These are phyloP conservation scores for Arthrobotrys iridis DNA, from an alignment of 2,329 filamentous ascomycete species.

Conservation along the genomic window DNA sequence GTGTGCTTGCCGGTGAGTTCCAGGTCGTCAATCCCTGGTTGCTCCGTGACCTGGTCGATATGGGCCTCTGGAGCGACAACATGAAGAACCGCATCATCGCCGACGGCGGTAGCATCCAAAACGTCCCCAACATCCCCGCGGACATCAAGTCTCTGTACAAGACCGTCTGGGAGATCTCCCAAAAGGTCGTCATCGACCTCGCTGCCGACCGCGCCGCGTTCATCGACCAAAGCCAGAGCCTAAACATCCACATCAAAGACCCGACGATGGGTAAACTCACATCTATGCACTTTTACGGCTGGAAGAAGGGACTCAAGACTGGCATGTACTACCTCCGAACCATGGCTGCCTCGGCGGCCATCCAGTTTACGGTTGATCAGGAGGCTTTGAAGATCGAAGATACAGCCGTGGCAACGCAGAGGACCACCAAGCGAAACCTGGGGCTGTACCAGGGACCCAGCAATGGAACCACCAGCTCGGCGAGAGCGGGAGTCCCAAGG, in stretches of 20 bases:
- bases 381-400: slow-evolving; percentile 90
- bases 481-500: slow-evolving; percentile 60
- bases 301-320: slow-evolving; percentile 99
- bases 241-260: slow-evolving; percentile 99
- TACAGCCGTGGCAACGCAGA: slow-evolving; percentile 72
- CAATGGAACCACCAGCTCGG: slow-evolving; percentile 64
- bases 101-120: slow-evolving; percentile 93
- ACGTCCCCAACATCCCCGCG: slow-evolving; percentile 93
- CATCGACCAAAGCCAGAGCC: slow-evolving; percentile 98
- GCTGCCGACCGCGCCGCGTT: slow-evolving; percentile 94
- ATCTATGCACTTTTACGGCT: slow-evolving; percentile 98
- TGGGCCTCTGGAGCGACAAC: slow-evolving; percentile 97
- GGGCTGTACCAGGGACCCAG: slow-evolving; percentile 63
- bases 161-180: slow-evolving; percentile 99
- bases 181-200: slow-evolving; percentile 96
- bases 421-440: slow-evolving; percentile 75
- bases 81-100: slow-evolving; percentile 99
- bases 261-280: slow-evolving; percentile 99
- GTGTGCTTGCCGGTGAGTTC: slow-evolving; percentile 97
- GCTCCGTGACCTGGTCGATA: slow-evolving; percentile 95
- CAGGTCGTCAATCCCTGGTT: slow-evolving; percentile 99
- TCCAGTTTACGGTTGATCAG: slow-evolving; percentile 99
- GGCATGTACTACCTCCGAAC: slow-evolving; percentile 99
- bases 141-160: slow-evolving; percentile 98
- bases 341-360: slow-evolving; percentile 93